Evolutionary conservation across 106 monocot genomes (phyloP).

Genomic region (Triglochin maritima): DNA sequence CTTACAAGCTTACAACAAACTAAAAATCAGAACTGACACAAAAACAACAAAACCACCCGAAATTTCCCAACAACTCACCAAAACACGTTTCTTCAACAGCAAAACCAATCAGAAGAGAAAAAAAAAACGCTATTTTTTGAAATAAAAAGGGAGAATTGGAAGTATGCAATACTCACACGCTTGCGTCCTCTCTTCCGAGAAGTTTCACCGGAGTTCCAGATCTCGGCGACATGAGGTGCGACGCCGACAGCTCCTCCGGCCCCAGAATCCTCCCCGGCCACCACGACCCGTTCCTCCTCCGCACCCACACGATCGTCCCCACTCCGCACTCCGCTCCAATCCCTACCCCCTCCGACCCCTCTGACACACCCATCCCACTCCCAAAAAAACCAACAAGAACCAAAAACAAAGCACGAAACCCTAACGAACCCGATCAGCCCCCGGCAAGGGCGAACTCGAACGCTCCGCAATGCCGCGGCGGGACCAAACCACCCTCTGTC

Average conservation of each 20-base stretch:
- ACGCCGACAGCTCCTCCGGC: constrained; percentile 68
- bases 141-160: constrained; percentile 6
- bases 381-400: not conserved
- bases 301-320: constrained; percentile 85
- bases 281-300: constrained; percentile 90
- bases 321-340: constrained; percentile 22
- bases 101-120: not conserved
- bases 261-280: constrained; percentile 96
- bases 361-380: constrained; percentile 16
- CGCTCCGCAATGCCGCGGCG: constrained; percentile 4
- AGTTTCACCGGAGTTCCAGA: constrained; percentile 97
- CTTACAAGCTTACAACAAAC: too few relatives aligned
- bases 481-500: constrained; percentile 3
- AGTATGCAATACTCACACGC: constrained; percentile 60
- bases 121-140: not conserved
- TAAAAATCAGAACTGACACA: too few relatives aligned
- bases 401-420: not conserved
- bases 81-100: too few relatives aligned
- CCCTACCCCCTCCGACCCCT: constrained; percentile 16
- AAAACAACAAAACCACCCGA: too few relatives aligned
- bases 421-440: constrained; percentile 3
- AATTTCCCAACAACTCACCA: too few relatives aligned
- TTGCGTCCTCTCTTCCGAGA: constrained; percentile 88
- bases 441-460: constrained; percentile 10
- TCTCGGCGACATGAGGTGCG: constrained; percentile 86